Percentiles rank a stretch among this genome's conserved stretches.
Conservation (phyloP, 2,329 filamentous ascomycete genomes). For the Pyrenochaeta sp. region DNA sequence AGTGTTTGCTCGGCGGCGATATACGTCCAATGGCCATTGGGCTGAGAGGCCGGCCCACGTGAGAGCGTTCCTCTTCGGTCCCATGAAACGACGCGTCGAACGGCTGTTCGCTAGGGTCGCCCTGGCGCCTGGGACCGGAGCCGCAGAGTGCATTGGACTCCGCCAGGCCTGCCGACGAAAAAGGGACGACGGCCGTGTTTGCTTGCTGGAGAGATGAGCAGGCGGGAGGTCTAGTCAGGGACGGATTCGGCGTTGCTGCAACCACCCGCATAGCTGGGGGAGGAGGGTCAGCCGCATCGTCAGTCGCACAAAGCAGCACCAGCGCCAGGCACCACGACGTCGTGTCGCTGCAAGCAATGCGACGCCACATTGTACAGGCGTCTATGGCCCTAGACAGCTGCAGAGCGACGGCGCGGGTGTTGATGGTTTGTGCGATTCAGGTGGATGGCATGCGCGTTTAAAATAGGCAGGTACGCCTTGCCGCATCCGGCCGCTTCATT, state of each 20-base stretch:
- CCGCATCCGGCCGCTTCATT: constrained; percentile 42
- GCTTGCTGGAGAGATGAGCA: constrained; percentile 4
- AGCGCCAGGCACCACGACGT: constrained; percentile 11
- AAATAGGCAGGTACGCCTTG: constrained; percentile 36
- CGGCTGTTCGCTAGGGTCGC: constrained; percentile 17
- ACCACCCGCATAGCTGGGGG: background rate
- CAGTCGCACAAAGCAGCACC: constrained; percentile 8
- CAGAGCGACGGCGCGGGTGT: constrained; percentile 25
- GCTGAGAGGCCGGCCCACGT: constrained; percentile 7
- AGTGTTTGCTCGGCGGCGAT: background rate
- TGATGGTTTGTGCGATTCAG: constrained; percentile 26
- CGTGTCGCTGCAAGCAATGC: constrained; percentile 29
- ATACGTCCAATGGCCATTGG: background rate
- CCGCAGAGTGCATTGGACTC: constrained; percentile 27
- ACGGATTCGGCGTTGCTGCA: constrained; percentile 5
- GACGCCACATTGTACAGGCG: constrained; percentile 33
- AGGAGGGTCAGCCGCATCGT: background rate
- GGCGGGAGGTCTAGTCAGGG: constrained; percentile 4
- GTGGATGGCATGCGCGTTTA: constrained; percentile 37
- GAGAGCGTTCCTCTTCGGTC: constrained; percentile 3
- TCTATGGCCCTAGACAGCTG: constrained; percentile 19
- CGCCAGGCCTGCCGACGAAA: constrained; percentile 1
- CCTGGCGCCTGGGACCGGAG: constrained; percentile 20
- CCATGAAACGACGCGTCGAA: constrained; percentile 8
- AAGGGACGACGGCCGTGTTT: background rate